Evolutionary conservation across 768 basidiomycete species (phyloP), one percentile per base, ranked within the genome.

Genomic region (Mycena galopus): DNA sequence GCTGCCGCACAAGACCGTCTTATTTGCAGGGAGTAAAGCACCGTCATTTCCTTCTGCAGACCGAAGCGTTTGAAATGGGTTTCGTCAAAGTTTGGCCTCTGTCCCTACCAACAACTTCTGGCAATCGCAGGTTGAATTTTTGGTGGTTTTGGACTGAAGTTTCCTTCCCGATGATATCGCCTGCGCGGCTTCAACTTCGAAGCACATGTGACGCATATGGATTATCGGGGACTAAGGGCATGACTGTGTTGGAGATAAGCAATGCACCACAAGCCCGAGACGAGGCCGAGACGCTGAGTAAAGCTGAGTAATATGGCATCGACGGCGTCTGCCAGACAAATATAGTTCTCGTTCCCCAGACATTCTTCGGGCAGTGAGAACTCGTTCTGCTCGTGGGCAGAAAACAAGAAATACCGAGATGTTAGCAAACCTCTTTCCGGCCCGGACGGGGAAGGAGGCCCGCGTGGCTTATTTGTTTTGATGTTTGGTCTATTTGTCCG

Each of bases 21-120:
- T 66, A 66, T 66, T 66, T 66, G 11, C 9, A 23, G 65, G 55
- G 27, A 53, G 25, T 33, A 56, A 19, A 56, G 56, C 39, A 66
- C 33, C 27, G 51, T 65, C 64, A 55, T 55, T 51, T 55, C 25
- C 50, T 55, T 64, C 50, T 55, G 50, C 62, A 47, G 35, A 23
- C 47, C 23, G 64, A 65, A n/a, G n/a, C 47, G 27, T 64, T 6
- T 16, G 6, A 64, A 37, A 35, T 33, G 19, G 47, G 47, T 51
- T 37, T 53, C 44, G 5, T 62, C 21, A 44, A 62, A 44, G 60
- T 47, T 47, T 62, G 35, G 27, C 42, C 42, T 62, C 60, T 62
- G 35, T 65, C 23, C 51, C 61, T 50, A 25, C 61, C 61, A 50
- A 63, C 32, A 63, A 63, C 47, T 50, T 63, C 30, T 62, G 29